Percentiles rank a stretch among this genome's conserved stretches.
Conservation (phyloP, 306 rosid genomes). For the Malus asiatica region DNA sequence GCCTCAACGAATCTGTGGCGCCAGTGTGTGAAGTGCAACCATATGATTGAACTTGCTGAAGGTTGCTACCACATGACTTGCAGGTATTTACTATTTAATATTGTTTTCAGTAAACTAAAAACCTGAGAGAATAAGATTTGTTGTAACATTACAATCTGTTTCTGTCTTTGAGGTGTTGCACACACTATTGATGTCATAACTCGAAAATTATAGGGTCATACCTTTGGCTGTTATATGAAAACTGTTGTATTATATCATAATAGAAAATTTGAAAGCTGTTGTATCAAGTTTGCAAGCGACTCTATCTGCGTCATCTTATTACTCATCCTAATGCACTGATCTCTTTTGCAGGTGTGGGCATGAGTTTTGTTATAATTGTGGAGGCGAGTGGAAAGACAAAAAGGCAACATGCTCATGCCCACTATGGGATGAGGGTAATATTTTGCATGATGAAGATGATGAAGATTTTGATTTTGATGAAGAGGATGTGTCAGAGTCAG, state of each 20-base stretch:
- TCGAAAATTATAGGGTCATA: background rate
- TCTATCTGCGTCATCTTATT: background rate
- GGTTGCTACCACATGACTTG: slow-evolving; percentile 93
- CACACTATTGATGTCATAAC: background rate
- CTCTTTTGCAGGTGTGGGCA: slow-evolving; percentile 53
- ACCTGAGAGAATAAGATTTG: background rate
- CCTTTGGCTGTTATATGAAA: background rate
- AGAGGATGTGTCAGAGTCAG: background rate
- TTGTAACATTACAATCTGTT: background rate
- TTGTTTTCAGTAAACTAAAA: background rate
- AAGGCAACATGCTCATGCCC: slow-evolving; percentile 64
- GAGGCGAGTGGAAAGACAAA: slow-evolving; percentile 72
- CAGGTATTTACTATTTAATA: slow-evolving; percentile 38
- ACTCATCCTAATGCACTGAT: background rate
- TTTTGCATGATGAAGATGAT: slow-evolving; percentile 27
- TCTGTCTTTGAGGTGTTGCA: background rate
- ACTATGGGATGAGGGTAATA: slow-evolving; percentile 61
- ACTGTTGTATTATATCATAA: too few relatives aligned
- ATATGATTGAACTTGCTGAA: slow-evolving; percentile 77
- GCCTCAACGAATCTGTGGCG: slow-evolving; percentile 60
- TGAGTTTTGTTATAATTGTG: slow-evolving; percentile 78
- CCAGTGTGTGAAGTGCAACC: slow-evolving; percentile 68
- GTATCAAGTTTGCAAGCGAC: background rate
- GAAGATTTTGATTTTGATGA: slow-evolving; percentile 10
- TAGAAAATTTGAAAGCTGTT: background rate